Base-by-base conservation (phyloP, 805 yeast genomes). In the Cyberlindnera americana region DNA sequence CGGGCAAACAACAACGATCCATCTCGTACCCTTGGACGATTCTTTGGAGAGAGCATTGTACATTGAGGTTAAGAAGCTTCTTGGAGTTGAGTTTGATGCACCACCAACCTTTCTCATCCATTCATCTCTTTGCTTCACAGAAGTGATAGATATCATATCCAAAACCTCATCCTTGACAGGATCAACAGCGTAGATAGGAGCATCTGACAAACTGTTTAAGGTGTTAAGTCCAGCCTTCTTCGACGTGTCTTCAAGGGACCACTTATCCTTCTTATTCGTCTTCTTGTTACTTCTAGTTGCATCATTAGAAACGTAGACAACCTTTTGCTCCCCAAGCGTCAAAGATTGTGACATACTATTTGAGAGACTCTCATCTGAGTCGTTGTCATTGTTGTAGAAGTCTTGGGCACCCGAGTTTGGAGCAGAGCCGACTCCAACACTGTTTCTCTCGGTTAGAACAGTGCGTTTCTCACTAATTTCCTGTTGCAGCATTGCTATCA, bases 171-270 rank as follows among this genome's bases (percentile, higher is more conserved):
- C 95, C 45, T 82, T 72, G 11, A 79, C 62, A 4, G 77, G 78
- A 56, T 91, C 98, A 24, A 91, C 77, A 0, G 83, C 75, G 33
- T 89, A 69, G 1, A 91, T 75, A 0, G 97, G 91, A 0, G 93
- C 81, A 17, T 66, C 62, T 0, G 81, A 68, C 28, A 91, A 59
- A 10, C 67, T 70, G 35, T 72, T 70, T 29, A 88, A 56, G 33
- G 82, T 66, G 3, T 64, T 56, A 1, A 72, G 70, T 0, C 85
- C 71, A 0, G 84, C 83, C 39, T 73, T 70, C 46, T 75, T 75
- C 0, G 95, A 77, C 39, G 76, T 80, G 46, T 85, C 88, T 44
- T 87, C 95, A 29, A 78, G 60, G 14, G 78, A 78, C 87, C 83
- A 85, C 51, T 75, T 79, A 46, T 86, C 95, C 55, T 77, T 78